phyloP scores from a whole-genome alignment of 1,284 basidiomycete genomes.

The Ustilago shanxiensis region DNA sequence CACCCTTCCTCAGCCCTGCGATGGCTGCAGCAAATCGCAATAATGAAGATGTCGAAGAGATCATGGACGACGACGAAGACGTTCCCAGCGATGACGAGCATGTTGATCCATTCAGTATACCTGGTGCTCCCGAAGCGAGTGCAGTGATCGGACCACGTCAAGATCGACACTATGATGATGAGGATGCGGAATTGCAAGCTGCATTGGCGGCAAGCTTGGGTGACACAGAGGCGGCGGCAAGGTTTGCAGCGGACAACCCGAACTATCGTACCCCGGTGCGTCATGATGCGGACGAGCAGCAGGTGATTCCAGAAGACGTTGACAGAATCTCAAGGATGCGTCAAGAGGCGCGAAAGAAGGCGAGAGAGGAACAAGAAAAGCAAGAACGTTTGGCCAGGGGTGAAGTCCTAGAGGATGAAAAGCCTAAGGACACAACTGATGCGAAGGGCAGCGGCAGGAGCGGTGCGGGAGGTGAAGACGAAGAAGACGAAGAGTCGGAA shows the following conservation, averaged over 20 bases:
- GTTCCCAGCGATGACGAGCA: conserved; percentile 45
- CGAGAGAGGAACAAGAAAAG: conserved; percentile 41
- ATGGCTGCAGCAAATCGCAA: conserved; percentile 45
- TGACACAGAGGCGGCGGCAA: conserved; percentile 38
- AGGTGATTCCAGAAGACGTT: conserved; percentile 54
- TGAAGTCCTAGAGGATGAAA: conserved; percentile 22
- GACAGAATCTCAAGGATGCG: conserved; percentile 55
- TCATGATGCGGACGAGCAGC: conserved; percentile 24
- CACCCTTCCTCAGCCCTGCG: conserved; percentile 49
- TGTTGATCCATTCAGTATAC: conserved; percentile 47
- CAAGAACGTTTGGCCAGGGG: conserved; percentile 38
- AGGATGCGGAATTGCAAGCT: conserved; percentile 64
- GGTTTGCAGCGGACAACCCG: conserved; percentile 28
- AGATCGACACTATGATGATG: conserved; percentile 62
- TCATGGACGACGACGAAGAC: conserved; percentile 46
- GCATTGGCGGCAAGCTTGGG: conserved; percentile 60
- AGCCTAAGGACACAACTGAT: background rate
- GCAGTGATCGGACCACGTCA: conserved; percentile 43
- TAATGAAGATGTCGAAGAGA: conserved; percentile 52
- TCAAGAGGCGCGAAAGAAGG: conserved; percentile 52
- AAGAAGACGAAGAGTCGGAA: conserved; percentile 55
- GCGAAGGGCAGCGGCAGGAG: conserved; percentile 8
- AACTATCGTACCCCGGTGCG: background rate
- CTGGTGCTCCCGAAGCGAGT: conserved; percentile 50
- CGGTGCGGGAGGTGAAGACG: conserved; percentile 43